Percentiles rank a stretch among this genome's conserved stretches.
These are phyloP conservation scores for Parsonsia alboflavescens DNA, from an alignment of 257 asterid species.

Conservation along the genomic window DNA sequence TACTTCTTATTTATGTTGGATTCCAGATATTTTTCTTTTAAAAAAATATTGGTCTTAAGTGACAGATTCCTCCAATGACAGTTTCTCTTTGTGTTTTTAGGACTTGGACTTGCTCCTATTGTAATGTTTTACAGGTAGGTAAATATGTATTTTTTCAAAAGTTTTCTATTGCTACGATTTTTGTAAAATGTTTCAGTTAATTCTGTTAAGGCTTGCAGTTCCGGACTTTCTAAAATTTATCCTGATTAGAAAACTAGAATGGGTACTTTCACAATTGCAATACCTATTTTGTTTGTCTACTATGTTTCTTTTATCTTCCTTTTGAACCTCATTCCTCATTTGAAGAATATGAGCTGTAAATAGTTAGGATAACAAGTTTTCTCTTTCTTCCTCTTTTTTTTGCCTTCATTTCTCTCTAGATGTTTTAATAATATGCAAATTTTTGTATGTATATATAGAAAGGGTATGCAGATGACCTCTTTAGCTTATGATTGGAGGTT, in stretches of 20 bases:
- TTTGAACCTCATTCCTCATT: not conserved
- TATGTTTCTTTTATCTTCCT: not conserved
- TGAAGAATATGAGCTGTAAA: not conserved
- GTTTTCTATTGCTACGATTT: not conserved
- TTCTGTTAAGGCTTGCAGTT: not conserved
- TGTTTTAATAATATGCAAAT: not conserved
- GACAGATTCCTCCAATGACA: constrained; percentile 17
- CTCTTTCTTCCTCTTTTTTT: not conserved
- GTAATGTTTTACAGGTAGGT: constrained; percentile 78
- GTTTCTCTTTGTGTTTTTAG: constrained; percentile 44
- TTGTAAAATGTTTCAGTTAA: not conserved
- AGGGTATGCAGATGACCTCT: not conserved
- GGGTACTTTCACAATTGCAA: not conserved
- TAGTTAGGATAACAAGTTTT: not conserved
- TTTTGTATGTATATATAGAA: not conserved
- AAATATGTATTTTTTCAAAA: not conserved
- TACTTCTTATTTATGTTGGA: not conserved
- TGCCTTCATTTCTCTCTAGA: not conserved
- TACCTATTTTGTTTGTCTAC: not conserved
- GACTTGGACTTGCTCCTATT: constrained; percentile 70
- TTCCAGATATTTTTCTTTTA: not conserved
- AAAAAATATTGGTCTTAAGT: not conserved
- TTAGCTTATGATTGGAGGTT: not conserved
- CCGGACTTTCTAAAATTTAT: not conserved
- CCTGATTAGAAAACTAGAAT: not conserved